Conservation (phyloP, 768 basidiomycete genomes). For the Macrolepiota albuminosa region DNA sequence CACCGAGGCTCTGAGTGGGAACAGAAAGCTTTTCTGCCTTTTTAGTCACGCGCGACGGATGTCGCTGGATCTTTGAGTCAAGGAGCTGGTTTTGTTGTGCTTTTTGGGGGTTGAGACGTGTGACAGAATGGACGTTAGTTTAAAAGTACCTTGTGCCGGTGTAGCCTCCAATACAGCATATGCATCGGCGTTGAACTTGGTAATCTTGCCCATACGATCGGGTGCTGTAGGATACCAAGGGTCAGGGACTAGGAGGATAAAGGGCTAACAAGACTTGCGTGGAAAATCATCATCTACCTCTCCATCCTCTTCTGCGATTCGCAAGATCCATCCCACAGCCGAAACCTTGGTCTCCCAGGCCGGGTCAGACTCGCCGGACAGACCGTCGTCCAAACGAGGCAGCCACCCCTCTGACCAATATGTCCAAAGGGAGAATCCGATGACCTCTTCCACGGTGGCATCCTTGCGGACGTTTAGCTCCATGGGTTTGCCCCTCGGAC, state of each 20-base stretch:
- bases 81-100: slow-evolving; percentile 75
- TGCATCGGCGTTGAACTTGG: slow-evolving; percentile 85
- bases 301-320: slow-evolving; percentile 95
- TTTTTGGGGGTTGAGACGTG: slow-evolving; percentile 19
- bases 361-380: slow-evolving; percentile 56
- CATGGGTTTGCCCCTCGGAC: slow-evolving; percentile 60
- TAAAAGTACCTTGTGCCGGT: slow-evolving; percentile 53
- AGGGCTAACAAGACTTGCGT: slow-evolving; percentile 39
- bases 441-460: slow-evolving; percentile 91
- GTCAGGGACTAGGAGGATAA: slow-evolving; percentile 1
- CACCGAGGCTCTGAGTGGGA: slow-evolving; percentile 34
- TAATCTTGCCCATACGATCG: slow-evolving; percentile 79
- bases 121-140: background rate
- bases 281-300: slow-evolving; percentile 99
- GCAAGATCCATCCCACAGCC: slow-evolving; percentile 86
- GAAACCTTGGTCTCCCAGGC: slow-evolving; percentile 55
- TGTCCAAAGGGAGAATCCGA: slow-evolving; percentile 88
- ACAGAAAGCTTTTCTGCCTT: slow-evolving; percentile 47
- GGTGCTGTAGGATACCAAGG: slow-evolving; percentile 55
- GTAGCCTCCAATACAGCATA: slow-evolving; percentile 85
- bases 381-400: slow-evolving; percentile 69
- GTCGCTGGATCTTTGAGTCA: slow-evolving; percentile 77
- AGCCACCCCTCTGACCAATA: slow-evolving; percentile 89
- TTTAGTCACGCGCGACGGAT: slow-evolving; percentile 70
- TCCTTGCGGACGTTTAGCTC: slow-evolving; percentile 77